Base-by-base conservation (phyloP, 805 yeast species). In the Teunomyces atbi region DNA sequence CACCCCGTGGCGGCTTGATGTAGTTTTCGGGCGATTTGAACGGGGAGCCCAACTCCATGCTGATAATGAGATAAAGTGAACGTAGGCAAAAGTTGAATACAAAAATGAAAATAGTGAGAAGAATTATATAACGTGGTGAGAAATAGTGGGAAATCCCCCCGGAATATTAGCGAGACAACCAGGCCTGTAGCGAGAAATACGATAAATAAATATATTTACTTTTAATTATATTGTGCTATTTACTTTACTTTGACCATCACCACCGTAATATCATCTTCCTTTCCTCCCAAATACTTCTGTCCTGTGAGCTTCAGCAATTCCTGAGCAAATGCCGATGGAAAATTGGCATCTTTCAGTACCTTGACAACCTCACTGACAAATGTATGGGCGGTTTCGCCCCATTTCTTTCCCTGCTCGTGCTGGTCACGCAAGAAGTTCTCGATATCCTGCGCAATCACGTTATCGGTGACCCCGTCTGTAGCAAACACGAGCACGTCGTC, bases 401-500 rank as follows among this genome's bases (percentile, higher is more conserved):
- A 38, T 50, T 51, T 18, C 7, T 58, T 58, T 19, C 56, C 42
- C 16, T 28, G 60, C 6, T 64, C 66, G 55, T 78, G 62, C 43
- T 66, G 69, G 55, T 88, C 91, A 38, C 75, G 77, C 47, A 91
- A 74, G 52, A 78, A 86, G 13, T 79, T 59, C 58, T 82, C 89
- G 43, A 89, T 82, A 58, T 89, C 96, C 38, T 80, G 79, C 1
- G 84, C 73, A 12, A 79, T 75, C 32, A 92, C 79, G 62, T 92
- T 92, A 64, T 92, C 99, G 23, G 88, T 83, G 41, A 92, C 85
- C 26, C 99, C 99, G 67, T 92, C 99, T 0, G 97, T 89, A 34
- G 96, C 95, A 59, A 92, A 83, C 43, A 94, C 62, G 3, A 92
- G 78, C 15, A 94, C 69, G 62, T 92, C 99, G 42, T 83, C 81